A percentile compares a stretch with the other conserved stretches of the same genome.
Evolutionary conservation across 306 rosid species (phyloP).

Genomic region (Hippophae rhamnoides): DNA sequence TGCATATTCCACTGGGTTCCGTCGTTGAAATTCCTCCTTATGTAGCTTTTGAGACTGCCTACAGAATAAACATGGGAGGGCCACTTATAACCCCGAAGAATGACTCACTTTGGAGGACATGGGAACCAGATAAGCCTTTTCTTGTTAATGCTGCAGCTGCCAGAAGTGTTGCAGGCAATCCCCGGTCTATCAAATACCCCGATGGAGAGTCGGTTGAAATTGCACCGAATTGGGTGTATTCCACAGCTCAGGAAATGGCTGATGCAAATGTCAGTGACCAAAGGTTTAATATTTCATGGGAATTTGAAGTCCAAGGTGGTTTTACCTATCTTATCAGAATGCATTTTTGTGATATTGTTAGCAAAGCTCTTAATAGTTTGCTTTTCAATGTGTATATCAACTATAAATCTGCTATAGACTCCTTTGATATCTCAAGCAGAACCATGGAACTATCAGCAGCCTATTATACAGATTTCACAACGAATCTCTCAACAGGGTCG

Average conservation of each 20-base stretch:
- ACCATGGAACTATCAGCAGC: constrained; percentile 23
- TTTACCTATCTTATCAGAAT: constrained; percentile 24
- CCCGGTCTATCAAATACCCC: constrained; percentile 18
- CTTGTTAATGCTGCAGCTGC: constrained; percentile 28
- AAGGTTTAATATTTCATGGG: constrained; percentile 34
- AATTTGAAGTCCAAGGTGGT: constrained; percentile 22
- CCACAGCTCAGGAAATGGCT: constrained; percentile 38
- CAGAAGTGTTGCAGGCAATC: constrained; percentile 13
- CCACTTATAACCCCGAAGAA: constrained; percentile 18
- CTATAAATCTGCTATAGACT: constrained; percentile 23
- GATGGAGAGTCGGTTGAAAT: constrained; percentile 21
- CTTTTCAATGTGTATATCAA: constrained; percentile 34
- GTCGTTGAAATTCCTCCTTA: constrained; percentile 13
- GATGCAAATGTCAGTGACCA: constrained; percentile 28
- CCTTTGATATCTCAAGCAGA: constrained; percentile 27
- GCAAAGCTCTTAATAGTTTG: constrained; percentile 16
- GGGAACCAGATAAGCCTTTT: constrained; percentile 26
- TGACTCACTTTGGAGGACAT: constrained; percentile 30
- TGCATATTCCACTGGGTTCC: constrained; percentile 22
- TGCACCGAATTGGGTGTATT: constrained; percentile 30
- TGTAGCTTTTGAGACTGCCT: constrained; percentile 22
- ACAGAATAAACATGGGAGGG: constrained; percentile 34
- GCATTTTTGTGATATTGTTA: constrained; percentile 30
- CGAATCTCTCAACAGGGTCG: constrained; percentile 8
- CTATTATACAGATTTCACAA: constrained; percentile 22